These are phyloP conservation scores for Citrus hindsii DNA, from an alignment of 345 rosid genomes.

Conservation along the genomic window DNA sequence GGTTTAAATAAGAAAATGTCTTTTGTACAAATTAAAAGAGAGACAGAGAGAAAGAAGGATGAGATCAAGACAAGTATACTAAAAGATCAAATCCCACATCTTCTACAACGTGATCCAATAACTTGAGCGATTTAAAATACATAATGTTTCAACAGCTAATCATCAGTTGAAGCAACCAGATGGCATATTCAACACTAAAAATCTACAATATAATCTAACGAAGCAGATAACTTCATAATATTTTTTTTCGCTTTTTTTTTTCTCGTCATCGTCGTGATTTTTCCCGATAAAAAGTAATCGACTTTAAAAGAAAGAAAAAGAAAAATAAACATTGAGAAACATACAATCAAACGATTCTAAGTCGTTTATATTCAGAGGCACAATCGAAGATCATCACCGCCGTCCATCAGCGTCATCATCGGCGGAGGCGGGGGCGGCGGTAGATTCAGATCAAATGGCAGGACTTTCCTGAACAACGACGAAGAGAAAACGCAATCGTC, in stretches of 20 bases:
- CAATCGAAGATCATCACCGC: slow-evolving; percentile 22
- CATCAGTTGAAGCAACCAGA: slow-evolving; percentile 15
- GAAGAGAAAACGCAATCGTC: slow-evolving; percentile 31
- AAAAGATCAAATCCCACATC: slow-evolving; percentile 17
- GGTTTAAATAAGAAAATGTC: slow-evolving; percentile 8
- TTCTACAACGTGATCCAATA: slow-evolving; percentile 4
- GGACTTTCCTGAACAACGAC: slow-evolving; percentile 14
- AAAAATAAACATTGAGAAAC: neutral
- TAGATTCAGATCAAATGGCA: slow-evolving; percentile 45
- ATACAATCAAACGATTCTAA: neutral
- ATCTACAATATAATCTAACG: slow-evolving; percentile 16
- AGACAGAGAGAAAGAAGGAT: neutral
- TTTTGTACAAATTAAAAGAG: slow-evolving; percentile 12
- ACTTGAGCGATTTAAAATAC: slow-evolving; percentile 14
- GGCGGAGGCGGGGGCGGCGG: slow-evolving; percentile 13
- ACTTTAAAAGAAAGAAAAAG: neutral
- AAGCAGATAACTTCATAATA: slow-evolving; percentile 4
- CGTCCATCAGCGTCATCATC: slow-evolving; percentile 15
- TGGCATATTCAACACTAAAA: slow-evolving; percentile 11
- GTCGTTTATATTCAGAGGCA: slow-evolving; percentile 23
- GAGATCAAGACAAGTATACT: slow-evolving; percentile 8
- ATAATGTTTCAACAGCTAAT: neutral
- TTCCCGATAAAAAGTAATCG: slow-evolving; percentile 18
- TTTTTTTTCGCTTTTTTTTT: neutral
- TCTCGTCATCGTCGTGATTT: slow-evolving; percentile 1